Base-by-base conservation (phyloP, 495 filamentous ascomycete species). In the Cercophora newfieldiana region DNA sequence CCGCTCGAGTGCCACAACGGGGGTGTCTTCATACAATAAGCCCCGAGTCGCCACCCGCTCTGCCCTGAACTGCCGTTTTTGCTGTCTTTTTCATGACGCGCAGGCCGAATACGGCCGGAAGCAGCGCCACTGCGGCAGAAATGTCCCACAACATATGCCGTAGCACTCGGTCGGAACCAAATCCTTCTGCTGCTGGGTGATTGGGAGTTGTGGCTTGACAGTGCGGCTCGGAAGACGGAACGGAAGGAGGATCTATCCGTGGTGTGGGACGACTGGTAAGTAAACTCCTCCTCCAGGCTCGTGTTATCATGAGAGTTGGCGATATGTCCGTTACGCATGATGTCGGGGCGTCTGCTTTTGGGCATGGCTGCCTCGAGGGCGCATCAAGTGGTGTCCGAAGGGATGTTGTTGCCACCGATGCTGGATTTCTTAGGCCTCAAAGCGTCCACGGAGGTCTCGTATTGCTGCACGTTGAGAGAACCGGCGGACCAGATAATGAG, bases 401-500 rank as follows among this genome's bases (percentile, higher is more conserved):
- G 57, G 18, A 19, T 12, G 12, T 54, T 29, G n/a, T 21, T 18
- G n/a, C 60, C 24, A 33, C 26, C 48, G 51, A n/a, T 14, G 22
- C 55, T 49, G 62, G 25, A 19, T 7, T 53, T 28, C 18, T 63
- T 54, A 24, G n/a, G 12, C 28, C 33, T 48, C 44, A 75, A 51
- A 29, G 65, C 53, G 7, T 67, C 61, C 8, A 81, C 66, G 47
- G 73, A 78, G 63, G 59, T 66, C 75, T 91, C 87, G 79, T 94
- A 94, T 60, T 83, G 82, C 3, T 81, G 82, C 24, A 92, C 66
- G 50, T 87, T 82, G 53, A 94, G 72, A 19, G 85, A 80, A 7
- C 87, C 89, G 6, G 90, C 85, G 6, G 84, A 77, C 81, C 89
- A 91, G 18, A 91, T 68, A 71, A 92, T 76, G 18, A 92, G 73